Base-by-base conservation (phyloP, 495 filamentous ascomycete species). In the Penicillium flavigenum region DNA sequence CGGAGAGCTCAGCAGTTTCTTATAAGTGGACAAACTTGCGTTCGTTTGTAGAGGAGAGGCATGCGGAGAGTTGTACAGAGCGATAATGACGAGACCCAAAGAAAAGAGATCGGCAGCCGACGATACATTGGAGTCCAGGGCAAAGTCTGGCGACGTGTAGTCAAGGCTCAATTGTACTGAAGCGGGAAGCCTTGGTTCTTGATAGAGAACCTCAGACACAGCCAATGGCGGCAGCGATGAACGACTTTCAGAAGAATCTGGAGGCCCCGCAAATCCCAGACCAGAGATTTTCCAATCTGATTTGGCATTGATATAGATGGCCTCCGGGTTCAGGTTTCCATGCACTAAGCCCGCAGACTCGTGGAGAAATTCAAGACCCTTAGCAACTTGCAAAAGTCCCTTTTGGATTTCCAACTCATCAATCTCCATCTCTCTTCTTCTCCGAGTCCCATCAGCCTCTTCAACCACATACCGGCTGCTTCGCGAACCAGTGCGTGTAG, bases 231-330 rank as follows among this genome's bases (percentile, higher is more conserved):
- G 77, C 24, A 92, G 79, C 5, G 86, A 85, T 10, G 85, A 84
- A 20, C 86, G 80, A 42, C 86, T 84, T 24, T 81, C 83, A 9
- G 89, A 88, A 47, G 80, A 78, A 55, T 88, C 84, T 26, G 87
- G 82, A 9, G 89, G 87, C 19, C 89, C 88, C 63, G 90, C 88
- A 72, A 97, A 98, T n/a, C 86, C 83, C 44, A 98, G 79, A 32
- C 92, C 93, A 51, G 90, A 91, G 49, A 98, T 89, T 68, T 98
- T 98, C 94, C 94, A 98, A 72, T 98, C 94, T 7, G 92, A 96
- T 83, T 98, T 98, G 16, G 88, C 85, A 75, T 98, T 98, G 64
- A 98, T 81, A 54, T 93, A 87, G 46, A 98, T 85, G n/a, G 92
- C 90, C 51, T 98, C 94, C 0, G 94, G 95, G 2, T 92, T 98